Conservation (phyloP, 371 early-diverging fungal genomes). For the Lichtheimia corymbifera region DNA sequence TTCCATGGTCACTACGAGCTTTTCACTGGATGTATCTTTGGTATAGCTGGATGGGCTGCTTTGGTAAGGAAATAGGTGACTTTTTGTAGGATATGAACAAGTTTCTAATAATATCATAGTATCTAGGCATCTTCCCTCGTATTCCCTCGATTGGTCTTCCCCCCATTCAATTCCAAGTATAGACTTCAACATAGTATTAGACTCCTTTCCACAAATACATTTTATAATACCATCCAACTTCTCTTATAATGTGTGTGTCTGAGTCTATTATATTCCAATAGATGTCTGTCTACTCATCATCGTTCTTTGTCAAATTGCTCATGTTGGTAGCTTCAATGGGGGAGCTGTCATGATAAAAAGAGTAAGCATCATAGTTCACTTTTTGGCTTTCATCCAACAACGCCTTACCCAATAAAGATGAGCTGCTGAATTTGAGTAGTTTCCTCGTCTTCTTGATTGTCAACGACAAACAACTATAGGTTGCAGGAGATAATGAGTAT, state of each 20-base stretch:
- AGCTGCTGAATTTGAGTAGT: constrained; percentile 79
- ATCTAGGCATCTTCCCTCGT: constrained; percentile 40
- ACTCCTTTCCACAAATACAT: background rate
- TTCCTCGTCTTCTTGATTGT: constrained; percentile 84
- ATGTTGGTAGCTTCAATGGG: constrained; percentile 47
- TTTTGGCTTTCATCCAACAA: background rate
- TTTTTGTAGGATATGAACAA: background rate
- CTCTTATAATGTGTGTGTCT: constrained; percentile 22
- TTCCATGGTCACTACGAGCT: constrained; percentile 82
- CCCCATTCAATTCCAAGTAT: constrained; percentile 4
- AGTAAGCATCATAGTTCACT: background rate
- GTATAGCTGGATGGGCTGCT: constrained; percentile 67
- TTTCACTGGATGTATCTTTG: constrained; percentile 68
- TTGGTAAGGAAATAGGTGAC: constrained; percentile 33
- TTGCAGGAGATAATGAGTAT: background rate
- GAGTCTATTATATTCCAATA: constrained; percentile 16
- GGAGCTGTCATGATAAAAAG: background rate
- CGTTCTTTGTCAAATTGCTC: constrained; percentile 44
- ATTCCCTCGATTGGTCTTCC: constrained; percentile 26
- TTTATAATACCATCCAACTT: constrained; percentile 14
- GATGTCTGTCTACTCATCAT: constrained; percentile 23
- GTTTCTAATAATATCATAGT: constrained; percentile 17
- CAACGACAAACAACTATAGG: constrained; percentile 69
- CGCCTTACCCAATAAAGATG: constrained; percentile 71
- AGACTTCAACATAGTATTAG: background rate